Percentiles rank a stretch among this genome's conserved stretches.
Evolutionary conservation across 768 basidiomycete species (phyloP).

Genomic region (Boletales sp.): DNA sequence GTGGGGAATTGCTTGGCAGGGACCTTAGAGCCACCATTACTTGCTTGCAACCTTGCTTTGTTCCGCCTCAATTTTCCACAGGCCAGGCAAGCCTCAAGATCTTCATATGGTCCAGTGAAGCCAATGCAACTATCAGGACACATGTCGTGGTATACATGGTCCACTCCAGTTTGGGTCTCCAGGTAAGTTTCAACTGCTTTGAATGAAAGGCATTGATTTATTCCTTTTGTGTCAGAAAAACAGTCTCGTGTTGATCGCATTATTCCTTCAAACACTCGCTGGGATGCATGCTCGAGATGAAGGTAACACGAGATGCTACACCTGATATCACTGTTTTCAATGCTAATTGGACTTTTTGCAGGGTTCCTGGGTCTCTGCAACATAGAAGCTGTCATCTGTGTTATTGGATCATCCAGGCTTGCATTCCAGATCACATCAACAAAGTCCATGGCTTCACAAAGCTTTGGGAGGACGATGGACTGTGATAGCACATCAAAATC

Average conservation of each 20-base stretch:
- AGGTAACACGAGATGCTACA: neutral
- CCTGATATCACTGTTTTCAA: neutral
- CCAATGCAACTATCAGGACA: conserved; percentile 40
- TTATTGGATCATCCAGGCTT: no score
- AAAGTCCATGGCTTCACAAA: no score
- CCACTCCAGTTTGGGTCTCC: conserved; percentile 24
- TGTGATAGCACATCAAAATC: no score
- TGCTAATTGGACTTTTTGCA: neutral
- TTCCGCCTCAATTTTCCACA: conserved; percentile 33
- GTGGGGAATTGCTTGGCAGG: conserved; percentile 34
- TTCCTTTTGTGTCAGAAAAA: neutral
- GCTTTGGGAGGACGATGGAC: no score
- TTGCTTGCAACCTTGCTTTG: neutral
- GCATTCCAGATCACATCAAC: no score
- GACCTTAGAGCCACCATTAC: conserved; percentile 12
- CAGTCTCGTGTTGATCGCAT: neutral
- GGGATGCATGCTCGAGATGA: neutral
- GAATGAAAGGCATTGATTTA: no score
- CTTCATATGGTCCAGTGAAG: conserved; percentile 36
- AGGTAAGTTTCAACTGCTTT: no score
- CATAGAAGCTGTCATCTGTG: no score
- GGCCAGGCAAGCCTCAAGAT: conserved; percentile 25
- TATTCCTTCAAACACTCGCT: neutral
- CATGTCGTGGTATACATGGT: conserved; percentile 37
- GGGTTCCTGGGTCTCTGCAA: neutral